Conservation (phyloP, 2,329 filamentous ascomycete genomes). For the Beauveria sp. region DNA sequence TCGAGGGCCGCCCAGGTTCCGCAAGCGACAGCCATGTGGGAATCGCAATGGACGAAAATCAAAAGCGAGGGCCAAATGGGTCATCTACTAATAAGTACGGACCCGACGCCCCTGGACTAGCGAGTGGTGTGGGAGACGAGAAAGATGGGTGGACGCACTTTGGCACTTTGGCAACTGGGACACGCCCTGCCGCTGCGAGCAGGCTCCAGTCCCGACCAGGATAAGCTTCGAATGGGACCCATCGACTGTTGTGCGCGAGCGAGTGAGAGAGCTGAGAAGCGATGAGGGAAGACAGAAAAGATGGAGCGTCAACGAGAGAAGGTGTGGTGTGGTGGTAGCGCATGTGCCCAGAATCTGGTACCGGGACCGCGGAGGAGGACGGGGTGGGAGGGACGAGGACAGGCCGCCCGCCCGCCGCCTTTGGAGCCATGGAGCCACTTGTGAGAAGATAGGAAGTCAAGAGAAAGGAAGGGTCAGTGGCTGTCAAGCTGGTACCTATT, state of each 20-base stretch:
- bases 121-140: background rate
- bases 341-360: slow-evolving; percentile 5
- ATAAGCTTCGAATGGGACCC: background rate
- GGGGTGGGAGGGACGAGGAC: background rate
- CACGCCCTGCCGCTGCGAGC: slow-evolving; percentile 1
- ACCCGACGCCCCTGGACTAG: slow-evolving; percentile 7
- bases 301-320: background rate
- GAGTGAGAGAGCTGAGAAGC: background rate
- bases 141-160: background rate
- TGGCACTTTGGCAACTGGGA: background rate
- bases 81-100: background rate
- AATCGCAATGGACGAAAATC: background rate
- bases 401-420: background rate
- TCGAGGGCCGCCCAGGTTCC: background rate
- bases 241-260: background rate
- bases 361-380: slow-evolving; percentile 1
- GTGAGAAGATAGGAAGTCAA: too few species aligned
- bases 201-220: slow-evolving; percentile 1
- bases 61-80: background rate
- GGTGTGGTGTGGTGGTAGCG: background rate
- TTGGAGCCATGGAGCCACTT: too few species aligned
- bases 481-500: background rate
- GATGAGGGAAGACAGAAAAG: background rate
- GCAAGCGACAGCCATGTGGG: background rate
- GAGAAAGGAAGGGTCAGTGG: background rate